These are phyloP conservation scores for Botrytis aclada DNA, from an alignment of 2,329 filamentous ascomycete genomes.

Conservation along the genomic window DNA sequence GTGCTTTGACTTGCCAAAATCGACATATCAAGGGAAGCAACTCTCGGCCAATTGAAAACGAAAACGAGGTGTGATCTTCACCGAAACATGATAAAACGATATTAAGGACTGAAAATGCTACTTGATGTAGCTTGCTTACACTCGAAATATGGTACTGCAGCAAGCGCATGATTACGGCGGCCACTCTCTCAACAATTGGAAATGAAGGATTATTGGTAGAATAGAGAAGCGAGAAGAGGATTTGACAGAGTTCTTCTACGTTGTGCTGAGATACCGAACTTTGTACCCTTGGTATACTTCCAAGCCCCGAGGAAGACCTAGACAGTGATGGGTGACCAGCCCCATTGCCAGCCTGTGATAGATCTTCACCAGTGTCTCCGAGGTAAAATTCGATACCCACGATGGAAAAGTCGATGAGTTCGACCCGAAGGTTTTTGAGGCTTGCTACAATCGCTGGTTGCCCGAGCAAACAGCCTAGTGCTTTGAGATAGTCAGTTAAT, in stretches of 20 bases:
- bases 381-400: constrained; percentile 56
- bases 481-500: constrained; percentile 73
- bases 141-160: constrained; percentile 57
- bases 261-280: constrained; percentile 37
- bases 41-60: constrained; percentile 54
- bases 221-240: constrained; percentile 61
- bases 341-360: constrained; percentile 26
- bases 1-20: constrained; percentile 73
- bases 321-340: constrained; percentile 28
- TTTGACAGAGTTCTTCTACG: constrained; percentile 58
- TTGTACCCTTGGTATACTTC: constrained; percentile 31
- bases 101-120: constrained; percentile 75
- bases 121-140: constrained; percentile 62
- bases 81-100: constrained; percentile 61
- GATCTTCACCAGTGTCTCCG: constrained; percentile 24
- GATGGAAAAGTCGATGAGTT: constrained; percentile 54
- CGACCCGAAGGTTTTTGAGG: constrained; percentile 52
- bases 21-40: constrained; percentile 69
- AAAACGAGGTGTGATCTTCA: constrained; percentile 64
- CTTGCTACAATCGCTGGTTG: constrained; percentile 78
- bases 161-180: constrained; percentile 56
- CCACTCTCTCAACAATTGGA: constrained; percentile 53
- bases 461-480: constrained; percentile 66
- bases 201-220: constrained; percentile 66
- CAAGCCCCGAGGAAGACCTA: constrained; percentile 4